Base-by-base conservation (phyloP, 768 basidiomycete genomes). In the Suillus discolor region DNA sequence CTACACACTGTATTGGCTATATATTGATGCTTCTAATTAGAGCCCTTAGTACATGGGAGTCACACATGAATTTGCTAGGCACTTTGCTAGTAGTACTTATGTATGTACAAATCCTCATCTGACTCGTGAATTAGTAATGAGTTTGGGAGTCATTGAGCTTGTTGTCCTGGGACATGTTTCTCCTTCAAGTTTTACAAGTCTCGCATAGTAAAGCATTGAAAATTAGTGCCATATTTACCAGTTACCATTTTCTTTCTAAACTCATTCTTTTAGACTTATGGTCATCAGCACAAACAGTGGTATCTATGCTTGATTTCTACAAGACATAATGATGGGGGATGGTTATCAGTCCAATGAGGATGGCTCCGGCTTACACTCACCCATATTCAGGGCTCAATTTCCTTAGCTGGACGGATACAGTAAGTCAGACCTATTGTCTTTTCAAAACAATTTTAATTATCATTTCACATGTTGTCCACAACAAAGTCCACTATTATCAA, bases 271-370 rank as follows among this genome's bases (percentile, higher is more conserved):
- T 71, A 65, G 39, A 60, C 70, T 69, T 70, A 90, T 90, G 88
- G 88, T 89, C 76, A 81, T 80, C 72, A 84, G 83, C 72, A 66
- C 80, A 61, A 80, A 79, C 77, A 78, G 80, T 78, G 87, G 86
- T 77, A 79, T 85, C 60, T 88, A 84, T 73, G 79, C 86, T 15
- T 83, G 86, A 20, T 87, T 87, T 76, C 84, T 83, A 57, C 78
- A 80, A 63, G 68, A 72, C 65, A 81, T 84, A 76, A 79, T 82
- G 66, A 76, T 81, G 65, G 90, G 90, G 73, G 89, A 91, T 71
- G 85, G 88, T 45, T 83, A 84, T 53, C 88, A 87, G 77, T 90
- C 89, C 28, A 89, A 87, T 75, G 90, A 91, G 73, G 90, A 91
- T 72, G 86, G 88, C 73, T 91, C 90, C 62, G 90, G 88, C 66